phyloP scores from a whole-genome alignment of 768 basidiomycete genomes.

The Leccinum pellstonianum region DNA sequence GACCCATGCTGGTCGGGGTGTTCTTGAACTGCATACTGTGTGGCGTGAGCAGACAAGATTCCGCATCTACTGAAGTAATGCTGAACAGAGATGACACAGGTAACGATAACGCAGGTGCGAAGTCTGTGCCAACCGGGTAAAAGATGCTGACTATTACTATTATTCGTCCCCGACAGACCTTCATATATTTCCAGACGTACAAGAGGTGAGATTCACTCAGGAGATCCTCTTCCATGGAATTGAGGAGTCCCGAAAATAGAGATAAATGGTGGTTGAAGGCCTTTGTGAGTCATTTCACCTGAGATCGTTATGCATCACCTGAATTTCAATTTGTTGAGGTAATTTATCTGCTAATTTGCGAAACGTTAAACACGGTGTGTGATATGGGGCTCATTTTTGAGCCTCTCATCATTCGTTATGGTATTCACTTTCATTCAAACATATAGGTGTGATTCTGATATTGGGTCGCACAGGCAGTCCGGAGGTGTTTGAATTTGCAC shows the following conservation, averaged over 20 bases:
- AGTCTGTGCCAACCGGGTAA: background rate
- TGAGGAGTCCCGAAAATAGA: constrained; percentile 15
- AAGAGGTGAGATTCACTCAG: constrained; percentile 31
- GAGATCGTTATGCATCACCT: background rate
- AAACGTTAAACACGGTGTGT: constrained; percentile 48
- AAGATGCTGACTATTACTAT: background rate
- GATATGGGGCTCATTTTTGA: constrained; percentile 46
- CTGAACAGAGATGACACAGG: constrained; percentile 8
- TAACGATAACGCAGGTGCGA: constrained; percentile 11
- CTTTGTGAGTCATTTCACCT: constrained; percentile 35
- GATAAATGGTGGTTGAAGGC: constrained; percentile 47
- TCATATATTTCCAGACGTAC: constrained; percentile 46
- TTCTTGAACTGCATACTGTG: constrained; percentile 18
- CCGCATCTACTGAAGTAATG: background rate
- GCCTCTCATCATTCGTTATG: constrained; percentile 46
- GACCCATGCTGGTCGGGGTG: constrained; percentile 18
- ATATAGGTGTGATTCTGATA: constrained; percentile 1
- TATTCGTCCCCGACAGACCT: constrained; percentile 31
- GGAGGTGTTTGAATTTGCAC: background rate
- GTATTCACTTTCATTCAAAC: constrained; percentile 22
- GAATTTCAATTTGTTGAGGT: constrained; percentile 32
- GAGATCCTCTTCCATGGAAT: background rate
- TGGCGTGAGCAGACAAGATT: constrained; percentile 5
- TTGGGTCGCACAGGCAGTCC: constrained; percentile 28
- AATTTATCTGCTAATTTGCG: constrained; percentile 42